These are phyloP conservation scores for Didymella pinodella DNA, from an alignment of 2,329 filamentous ascomycete genomes.

Conservation along the genomic window DNA sequence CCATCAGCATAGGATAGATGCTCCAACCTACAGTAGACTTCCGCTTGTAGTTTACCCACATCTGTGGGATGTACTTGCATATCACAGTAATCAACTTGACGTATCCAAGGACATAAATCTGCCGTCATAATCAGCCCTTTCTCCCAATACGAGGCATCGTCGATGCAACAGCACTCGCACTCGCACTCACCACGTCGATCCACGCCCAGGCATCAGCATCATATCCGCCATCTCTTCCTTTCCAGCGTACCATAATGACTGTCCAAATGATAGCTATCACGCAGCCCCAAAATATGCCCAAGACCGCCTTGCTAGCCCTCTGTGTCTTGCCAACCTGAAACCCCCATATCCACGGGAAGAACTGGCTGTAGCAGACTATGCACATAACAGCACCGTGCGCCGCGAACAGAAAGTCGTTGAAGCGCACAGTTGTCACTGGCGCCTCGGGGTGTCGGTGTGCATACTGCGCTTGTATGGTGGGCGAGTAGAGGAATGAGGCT, in stretches of 20 bases:
- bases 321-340: constrained; percentile 68
- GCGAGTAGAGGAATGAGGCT: constrained; percentile 77
- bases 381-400: constrained; percentile 79
- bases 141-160: neutral
- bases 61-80: constrained; percentile 84
- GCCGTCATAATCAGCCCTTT: constrained; percentile 9
- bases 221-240: constrained; percentile 54
- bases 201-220: constrained; percentile 65
- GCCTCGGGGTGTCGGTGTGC: constrained; percentile 76
- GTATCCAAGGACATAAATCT: constrained; percentile 76
- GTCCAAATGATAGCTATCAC: constrained; percentile 63
- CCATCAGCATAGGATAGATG: constrained; percentile 83
- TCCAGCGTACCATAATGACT: constrained; percentile 54
- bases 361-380: constrained; percentile 77
- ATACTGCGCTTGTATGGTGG: constrained; percentile 81
- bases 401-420: constrained; percentile 92
- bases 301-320: constrained; percentile 67
- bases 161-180: neutral
- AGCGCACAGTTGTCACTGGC: constrained; percentile 80
- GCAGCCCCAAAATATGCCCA: constrained; percentile 74
- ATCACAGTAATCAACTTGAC: constrained; percentile 89
- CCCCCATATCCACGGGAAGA: constrained; percentile 75
- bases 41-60: constrained; percentile 79
- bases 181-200: constrained; percentile 66
- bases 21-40: constrained; percentile 88